phyloP scores from a whole-genome alignment of 2,329 filamentous ascomycete species.

The Xylaria sp. region DNA sequence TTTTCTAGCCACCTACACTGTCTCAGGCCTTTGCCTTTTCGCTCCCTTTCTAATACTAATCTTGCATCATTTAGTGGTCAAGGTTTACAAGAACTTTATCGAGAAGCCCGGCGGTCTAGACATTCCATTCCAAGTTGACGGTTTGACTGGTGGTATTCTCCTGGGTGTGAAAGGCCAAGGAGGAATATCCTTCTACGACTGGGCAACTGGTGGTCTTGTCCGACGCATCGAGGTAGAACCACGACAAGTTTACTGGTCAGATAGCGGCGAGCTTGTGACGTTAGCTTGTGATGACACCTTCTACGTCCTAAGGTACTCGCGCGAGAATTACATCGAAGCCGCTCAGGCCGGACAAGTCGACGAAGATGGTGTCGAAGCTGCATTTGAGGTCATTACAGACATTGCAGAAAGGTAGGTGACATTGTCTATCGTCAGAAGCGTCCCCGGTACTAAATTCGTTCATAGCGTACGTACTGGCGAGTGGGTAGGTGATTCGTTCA shows the following conservation, averaged over 20 bases:
- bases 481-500: conserved; percentile 99
- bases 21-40: neutral
- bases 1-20: neutral
- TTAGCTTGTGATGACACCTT: conserved; percentile 95
- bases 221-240: conserved; percentile 88
- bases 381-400: conserved; percentile 96
- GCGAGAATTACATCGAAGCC: conserved; percentile 87
- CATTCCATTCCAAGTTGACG: conserved; percentile 94
- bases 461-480: conserved; percentile 87
- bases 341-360: conserved; percentile 85
- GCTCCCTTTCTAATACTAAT: conserved; percentile 10
- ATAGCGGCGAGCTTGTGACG: conserved; percentile 91
- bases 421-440: neutral
- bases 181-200: conserved; percentile 96
- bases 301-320: conserved; percentile 91
- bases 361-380: conserved; percentile 91
- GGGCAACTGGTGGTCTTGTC: conserved; percentile 88
- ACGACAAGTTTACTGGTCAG: conserved; percentile 90
- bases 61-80: conserved; percentile 64
- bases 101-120: conserved; percentile 90
- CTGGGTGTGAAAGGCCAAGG: conserved; percentile 96
- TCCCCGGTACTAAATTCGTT: conserved; percentile 43
- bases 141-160: conserved; percentile 86
- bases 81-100: conserved; percentile 97
- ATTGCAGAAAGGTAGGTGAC: conserved; percentile 81